Conservation (phyloP, 2,329 filamentous ascomycete genomes). For the Talaromyces funiculosus region DNA sequence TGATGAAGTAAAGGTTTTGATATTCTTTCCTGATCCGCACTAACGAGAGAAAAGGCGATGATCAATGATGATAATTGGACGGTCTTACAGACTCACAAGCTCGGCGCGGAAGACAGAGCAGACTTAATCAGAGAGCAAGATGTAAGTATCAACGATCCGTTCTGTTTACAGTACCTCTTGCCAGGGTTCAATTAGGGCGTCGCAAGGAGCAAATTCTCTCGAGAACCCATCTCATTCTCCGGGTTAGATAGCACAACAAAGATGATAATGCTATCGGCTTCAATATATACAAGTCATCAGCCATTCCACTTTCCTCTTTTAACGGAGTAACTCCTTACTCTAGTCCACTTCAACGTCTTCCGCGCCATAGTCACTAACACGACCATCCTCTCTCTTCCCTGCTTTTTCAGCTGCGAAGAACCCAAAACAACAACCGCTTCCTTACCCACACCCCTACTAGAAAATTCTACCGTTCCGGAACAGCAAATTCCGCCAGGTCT, state of each 20-base stretch:
- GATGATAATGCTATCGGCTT: neutral
- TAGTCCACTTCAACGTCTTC: constrained; percentile 16
- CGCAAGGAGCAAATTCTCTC: neutral
- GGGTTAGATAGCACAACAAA: neutral
- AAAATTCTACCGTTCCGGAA: neutral
- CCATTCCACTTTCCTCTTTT: constrained; percentile 8
- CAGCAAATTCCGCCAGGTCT: neutral
- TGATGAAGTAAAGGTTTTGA: neutral
- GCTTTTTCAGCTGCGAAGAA: neutral
- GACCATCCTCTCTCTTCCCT: constrained; percentile 11
- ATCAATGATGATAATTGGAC: constrained; percentile 15
- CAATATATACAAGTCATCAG: neutral
- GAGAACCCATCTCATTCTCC: neutral
- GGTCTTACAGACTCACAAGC: constrained; percentile 15
- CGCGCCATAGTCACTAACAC: constrained; percentile 16
- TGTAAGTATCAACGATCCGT: constrained; percentile 14
- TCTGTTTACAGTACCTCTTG: neutral
- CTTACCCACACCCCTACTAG: neutral
- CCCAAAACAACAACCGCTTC: constrained; percentile 9
- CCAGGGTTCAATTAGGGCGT: neutral
- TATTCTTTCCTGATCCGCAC: neutral
- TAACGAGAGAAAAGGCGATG: neutral
- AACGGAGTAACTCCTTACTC: constrained; percentile 13
- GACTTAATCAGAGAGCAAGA: constrained; percentile 19
- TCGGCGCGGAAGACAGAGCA: constrained; percentile 18